phyloP scores from a whole-genome alignment of 192 early-diverging fungal species.

The Coemansia sp. region DNA sequence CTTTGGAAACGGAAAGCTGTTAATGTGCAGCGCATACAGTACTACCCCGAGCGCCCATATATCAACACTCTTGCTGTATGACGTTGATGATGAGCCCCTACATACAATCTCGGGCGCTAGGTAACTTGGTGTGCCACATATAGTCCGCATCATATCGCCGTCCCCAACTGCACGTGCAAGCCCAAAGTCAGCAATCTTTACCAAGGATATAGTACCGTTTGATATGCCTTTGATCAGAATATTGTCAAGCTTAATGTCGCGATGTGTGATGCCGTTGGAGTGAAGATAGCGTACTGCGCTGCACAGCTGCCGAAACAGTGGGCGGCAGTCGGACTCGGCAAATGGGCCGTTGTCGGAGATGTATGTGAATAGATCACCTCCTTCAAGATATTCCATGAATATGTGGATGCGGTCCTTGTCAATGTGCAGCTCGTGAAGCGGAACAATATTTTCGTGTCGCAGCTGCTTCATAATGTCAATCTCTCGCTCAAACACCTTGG shows the following conservation, averaged over 20 bases:
- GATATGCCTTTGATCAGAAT: conserved; percentile 45
- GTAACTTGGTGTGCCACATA: conserved; percentile 60
- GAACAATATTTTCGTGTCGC: conserved; percentile 41
- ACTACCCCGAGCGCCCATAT: conserved; percentile 55
- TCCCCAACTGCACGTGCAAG: conserved; percentile 53
- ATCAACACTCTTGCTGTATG: conserved; percentile 48
- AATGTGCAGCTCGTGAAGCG: conserved; percentile 40
- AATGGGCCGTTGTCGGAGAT: conserved; percentile 39
- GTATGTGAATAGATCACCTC: conserved; percentile 49
- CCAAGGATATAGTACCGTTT: conserved; percentile 9
- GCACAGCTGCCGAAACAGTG: conserved; percentile 50
- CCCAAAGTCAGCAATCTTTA: conserved; percentile 69
- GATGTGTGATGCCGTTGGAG: conserved; percentile 78
- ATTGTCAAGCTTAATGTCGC: conserved; percentile 92
- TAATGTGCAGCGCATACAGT: conserved; percentile 41
- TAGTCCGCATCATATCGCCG: conserved; percentile 50
- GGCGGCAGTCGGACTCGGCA: conserved; percentile 34
- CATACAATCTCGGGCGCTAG: conserved; percentile 55
- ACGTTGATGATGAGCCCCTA: conserved; percentile 28
- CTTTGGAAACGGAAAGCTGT: conserved; percentile 46
- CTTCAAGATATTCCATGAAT: conserved; percentile 52
- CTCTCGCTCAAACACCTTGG: conserved; percentile 50
- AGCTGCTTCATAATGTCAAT: conserved; percentile 44
- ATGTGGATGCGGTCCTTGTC: conserved; percentile 51
- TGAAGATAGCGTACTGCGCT: conserved; percentile 72